Base-by-base conservation (phyloP, 1,139 yeast species). In the Diutina rugosa region DNA sequence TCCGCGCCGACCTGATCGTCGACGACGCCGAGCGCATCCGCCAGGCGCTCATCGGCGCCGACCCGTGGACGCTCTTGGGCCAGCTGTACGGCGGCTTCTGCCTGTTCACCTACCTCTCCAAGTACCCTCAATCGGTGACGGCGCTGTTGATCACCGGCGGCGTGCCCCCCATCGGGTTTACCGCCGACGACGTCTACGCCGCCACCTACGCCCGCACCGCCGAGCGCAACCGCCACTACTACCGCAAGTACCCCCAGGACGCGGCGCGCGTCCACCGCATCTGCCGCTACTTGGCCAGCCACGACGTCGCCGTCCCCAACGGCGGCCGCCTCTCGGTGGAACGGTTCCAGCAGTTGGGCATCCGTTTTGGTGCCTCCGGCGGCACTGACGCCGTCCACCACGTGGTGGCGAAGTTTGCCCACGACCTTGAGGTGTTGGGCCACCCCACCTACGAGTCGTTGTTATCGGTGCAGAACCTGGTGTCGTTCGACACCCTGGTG, bases 81-180 rank as follows among this genome's bases (percentile, higher is more conserved):
- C 85, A 81, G 62, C 77, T 82, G 1, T 81, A 73, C 61, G 86
- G 85, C 6, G 85, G 86, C 0, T 81, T 81, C 61, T 72, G 79
- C 58, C 67, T 74, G 30, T 72, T 78, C 59, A 74, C 80, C 1
- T 81, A 81, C 63, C 66, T 79, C 41, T 79, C 85, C 1, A 68
- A 69, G 56, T 75, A 67, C 60, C 76, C 82, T 0, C 63, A 64
- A 0, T 66, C 77, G 0, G 60, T 80, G 45, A 67, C 67, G 55
- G 75, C 72, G 55, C 76, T 74, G 7, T 62, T 80, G 28, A 64
- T 80, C 21, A 77, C 85, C 1, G 86, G 85, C 4, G 86, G 85
- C 2, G 72, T 81, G 18, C 85, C 86, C 1, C 85, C 85, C 0
- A 65, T 78, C 8, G 71, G 70, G 5, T 62, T 61, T 49, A 62